These are phyloP conservation scores for Zanthoxylum bungeanum DNA, from an alignment of 345 rosid genomes.

Conservation along the genomic window DNA sequence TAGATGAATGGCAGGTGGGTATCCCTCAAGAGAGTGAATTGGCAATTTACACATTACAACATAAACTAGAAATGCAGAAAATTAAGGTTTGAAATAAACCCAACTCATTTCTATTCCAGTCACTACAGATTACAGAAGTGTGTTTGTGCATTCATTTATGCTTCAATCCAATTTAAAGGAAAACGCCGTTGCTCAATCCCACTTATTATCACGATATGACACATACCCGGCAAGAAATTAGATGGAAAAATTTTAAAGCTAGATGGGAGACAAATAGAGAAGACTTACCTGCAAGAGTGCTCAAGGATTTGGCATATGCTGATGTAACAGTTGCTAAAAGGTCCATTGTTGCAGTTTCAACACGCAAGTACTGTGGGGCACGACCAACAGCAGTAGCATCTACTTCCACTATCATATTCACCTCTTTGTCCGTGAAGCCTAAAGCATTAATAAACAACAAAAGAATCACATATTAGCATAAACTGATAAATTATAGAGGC, in stretches of 20 bases:
- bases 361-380: constrained; percentile 73
- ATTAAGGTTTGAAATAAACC: not conserved
- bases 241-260: not conserved
- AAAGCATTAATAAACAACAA: constrained; percentile 14
- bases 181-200: not conserved
- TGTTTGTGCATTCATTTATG: not conserved
- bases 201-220: not conserved
- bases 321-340: constrained; percentile 71
- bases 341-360: constrained; percentile 88
- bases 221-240: not conserved
- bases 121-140: not conserved
- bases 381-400: constrained; percentile 77
- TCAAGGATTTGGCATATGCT: constrained; percentile 21
- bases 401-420: constrained; percentile 49
- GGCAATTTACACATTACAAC: not conserved
- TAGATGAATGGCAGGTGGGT: too few relatives aligned
- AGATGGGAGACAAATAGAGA: not conserved
- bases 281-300: constrained; percentile 13
- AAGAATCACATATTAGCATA: not conserved
- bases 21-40: too few relatives aligned
- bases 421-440: constrained; percentile 65
- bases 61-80: not conserved
- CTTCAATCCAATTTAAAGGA: not conserved
- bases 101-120: not conserved
- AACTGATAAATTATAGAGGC: not conserved